Evolutionary conservation across 176 grass and related monocot species (phyloP), one percentile per base, ranked within the genome.

Genomic region (Calamus simplicifolius): DNA sequence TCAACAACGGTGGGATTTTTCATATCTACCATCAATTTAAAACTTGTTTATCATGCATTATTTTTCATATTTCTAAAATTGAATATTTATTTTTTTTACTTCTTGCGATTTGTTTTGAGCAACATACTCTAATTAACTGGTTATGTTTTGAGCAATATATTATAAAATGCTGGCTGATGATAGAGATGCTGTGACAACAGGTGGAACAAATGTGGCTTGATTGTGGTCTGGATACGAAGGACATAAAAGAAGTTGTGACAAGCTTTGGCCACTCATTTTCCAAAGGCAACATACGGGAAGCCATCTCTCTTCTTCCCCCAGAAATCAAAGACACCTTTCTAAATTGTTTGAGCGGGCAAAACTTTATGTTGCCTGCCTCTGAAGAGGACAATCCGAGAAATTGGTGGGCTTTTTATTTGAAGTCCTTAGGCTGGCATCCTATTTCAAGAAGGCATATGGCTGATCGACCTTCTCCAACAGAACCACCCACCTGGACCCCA

Each of bases 141-240:
- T 21, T 18, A 18, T 55, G 21, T 8, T 63, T 25, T 49, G 6
- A 16, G 16, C 25, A 28, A 30, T 28, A 59, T 59, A 29, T 59
- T 59, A 15, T n/a, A 28, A 65, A 51, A 65, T 15, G 18, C 51
- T 28, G 25, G 62, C 19, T 25, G 21, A 16, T 27, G 19, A 48
- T 23, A 18, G 7, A 48, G 57, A 35, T 68, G 48, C 50, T 49
- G 4, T 38, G 57, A 29, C 62, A 69, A 28, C 56, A 89, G 90
- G 82, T 90, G 55, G 83, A 76, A 63, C 57, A 81, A 21, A 29
- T 82, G 29, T 84, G 66, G 62, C 18, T 63, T 19, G 69, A 61
- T 77, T 90, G 90, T 52, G 82, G 73, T 25, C 49, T 87, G 27
- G 70, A 79, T 73, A 59, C 5, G 43, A 74, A 68, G 69, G 62